These are phyloP conservation scores for Podaxis rugospora DNA, from an alignment of 768 basidiomycete species.

Conservation along the genomic window DNA sequence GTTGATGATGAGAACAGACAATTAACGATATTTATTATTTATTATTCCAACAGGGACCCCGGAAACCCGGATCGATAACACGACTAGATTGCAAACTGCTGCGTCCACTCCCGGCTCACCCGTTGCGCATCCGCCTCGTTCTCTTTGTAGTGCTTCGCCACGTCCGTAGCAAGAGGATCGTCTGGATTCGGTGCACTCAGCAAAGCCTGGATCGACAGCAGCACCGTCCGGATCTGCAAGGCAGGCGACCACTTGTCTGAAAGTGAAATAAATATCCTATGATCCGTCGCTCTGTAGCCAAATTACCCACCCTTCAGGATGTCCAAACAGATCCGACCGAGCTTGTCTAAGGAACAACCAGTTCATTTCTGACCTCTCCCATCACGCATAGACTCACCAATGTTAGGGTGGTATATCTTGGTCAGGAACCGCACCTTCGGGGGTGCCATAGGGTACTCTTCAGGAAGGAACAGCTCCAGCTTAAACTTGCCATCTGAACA, in stretches of 20 bases:
- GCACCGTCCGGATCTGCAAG: slow-evolving; percentile 95
- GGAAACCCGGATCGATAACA: slow-evolving; percentile 6
- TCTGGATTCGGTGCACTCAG: slow-evolving; percentile 96
- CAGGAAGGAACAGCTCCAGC: slow-evolving; percentile 96
- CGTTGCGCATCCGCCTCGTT: slow-evolving; percentile 90
- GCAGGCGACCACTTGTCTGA: slow-evolving; percentile 99
- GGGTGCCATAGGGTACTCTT: slow-evolving; percentile 99
- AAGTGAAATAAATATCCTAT: neutral
- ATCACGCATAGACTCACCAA: slow-evolving; percentile 57
- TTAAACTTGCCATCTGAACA: slow-evolving; percentile 82
- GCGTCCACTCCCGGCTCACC: slow-evolving; percentile 95
- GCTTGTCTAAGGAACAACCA: slow-evolving; percentile 66
- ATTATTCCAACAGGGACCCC: slow-evolving; percentile 7
- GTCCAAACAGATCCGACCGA: slow-evolving; percentile 96
- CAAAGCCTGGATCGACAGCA: slow-evolving; percentile 96
- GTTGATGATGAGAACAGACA: neutral
- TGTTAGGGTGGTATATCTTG: slow-evolving; percentile 99
- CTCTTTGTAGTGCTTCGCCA: slow-evolving; percentile 98
- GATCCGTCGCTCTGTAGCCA: neutral
- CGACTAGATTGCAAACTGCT: slow-evolving; percentile 63
- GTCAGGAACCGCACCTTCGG: slow-evolving; percentile 98
- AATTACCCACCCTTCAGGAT: slow-evolving; percentile 81
- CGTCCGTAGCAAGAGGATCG: slow-evolving; percentile 90
- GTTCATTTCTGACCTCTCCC: neutral
- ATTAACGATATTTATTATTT: slow-evolving; percentile 5